These are phyloP conservation scores for Ophiorrhiza pumila DNA, from an alignment of 257 asterid species.

Conservation along the genomic window DNA sequence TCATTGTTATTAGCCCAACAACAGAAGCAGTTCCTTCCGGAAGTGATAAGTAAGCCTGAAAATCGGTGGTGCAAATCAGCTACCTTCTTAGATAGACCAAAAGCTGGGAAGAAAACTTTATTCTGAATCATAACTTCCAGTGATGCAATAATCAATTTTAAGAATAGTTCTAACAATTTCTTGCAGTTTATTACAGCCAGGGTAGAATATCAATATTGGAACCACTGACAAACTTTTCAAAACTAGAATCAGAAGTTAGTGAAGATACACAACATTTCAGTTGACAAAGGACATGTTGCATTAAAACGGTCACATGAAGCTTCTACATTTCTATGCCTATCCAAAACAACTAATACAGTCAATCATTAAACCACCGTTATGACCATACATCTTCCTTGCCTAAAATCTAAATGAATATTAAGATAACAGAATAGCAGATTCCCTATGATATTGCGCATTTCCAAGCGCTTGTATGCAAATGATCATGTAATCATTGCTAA, in stretches of 20 bases:
- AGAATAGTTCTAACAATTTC: no score
- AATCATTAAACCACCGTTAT: not conserved
- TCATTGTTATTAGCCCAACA: conserved; percentile 88
- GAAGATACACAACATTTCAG: not conserved
- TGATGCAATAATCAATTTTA: not conserved
- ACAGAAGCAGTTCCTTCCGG: conserved; percentile 96
- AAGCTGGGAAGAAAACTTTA: not conserved
- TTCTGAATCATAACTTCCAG: no score
- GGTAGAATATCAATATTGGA: not conserved
- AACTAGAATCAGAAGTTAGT: not conserved
- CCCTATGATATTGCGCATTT: no score
- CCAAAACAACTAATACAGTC: not conserved
- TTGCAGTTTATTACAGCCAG: no score
- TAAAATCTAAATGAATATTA: not conserved
- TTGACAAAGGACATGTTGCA: not conserved
- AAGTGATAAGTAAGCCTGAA: conserved; percentile 95
- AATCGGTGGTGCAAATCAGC: conserved; percentile 11
- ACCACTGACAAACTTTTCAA: not conserved
- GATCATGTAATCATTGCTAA: no score
- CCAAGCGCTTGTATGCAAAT: no score
- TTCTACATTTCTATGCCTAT: not conserved
- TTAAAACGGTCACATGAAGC: not conserved
- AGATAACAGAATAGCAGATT: not conserved
- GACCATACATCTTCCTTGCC: not conserved
- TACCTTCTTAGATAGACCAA: not conserved